These are phyloP conservation scores for Zalerion maritima DNA, from an alignment of 495 filamentous ascomycete genomes.

Conservation along the genomic window DNA sequence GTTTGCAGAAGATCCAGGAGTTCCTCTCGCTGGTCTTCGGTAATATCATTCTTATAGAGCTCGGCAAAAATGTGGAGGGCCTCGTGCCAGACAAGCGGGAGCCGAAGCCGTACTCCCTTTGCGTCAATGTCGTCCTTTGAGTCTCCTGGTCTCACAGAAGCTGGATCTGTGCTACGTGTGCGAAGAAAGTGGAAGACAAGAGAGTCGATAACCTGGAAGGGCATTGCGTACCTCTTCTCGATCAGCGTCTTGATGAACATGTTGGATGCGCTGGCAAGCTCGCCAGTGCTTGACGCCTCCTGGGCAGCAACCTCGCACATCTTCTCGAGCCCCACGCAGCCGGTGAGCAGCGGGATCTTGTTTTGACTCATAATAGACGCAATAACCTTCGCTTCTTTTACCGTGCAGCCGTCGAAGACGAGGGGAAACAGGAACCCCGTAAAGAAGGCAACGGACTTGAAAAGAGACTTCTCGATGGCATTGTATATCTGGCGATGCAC, in stretches of 20 bases:
- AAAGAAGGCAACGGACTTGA: conserved; percentile 94
- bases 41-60: conserved; percentile 69
- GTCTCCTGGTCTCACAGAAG: conserved; percentile 22
- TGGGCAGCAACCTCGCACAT: conserved; percentile 89
- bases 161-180: conserved; percentile 47
- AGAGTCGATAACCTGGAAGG: conserved; percentile 86
- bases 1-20: conserved; percentile 76
- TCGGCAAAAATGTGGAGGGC: conserved; percentile 76
- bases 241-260: conserved; percentile 83
- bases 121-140: conserved; percentile 33
- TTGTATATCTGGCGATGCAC: conserved; percentile 92
- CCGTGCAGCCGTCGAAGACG: conserved; percentile 57
- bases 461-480: conserved; percentile 78
- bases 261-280: conserved; percentile 72
- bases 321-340: conserved; percentile 76
- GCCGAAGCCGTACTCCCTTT: too few relatives aligned
- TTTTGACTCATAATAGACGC: conserved; percentile 48
- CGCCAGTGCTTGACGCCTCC: conserved; percentile 53
- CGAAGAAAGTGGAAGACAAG: conserved; percentile 93
- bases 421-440: conserved; percentile 92
- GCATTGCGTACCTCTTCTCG: conserved; percentile 93
- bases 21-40: conserved; percentile 85
- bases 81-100: conserved; percentile 87
- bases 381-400: conserved; percentile 84
- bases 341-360: conserved; percentile 72